Conservation (phyloP, 2,329 filamentous ascomycete genomes). For the Aspergillus awamori region DNA sequence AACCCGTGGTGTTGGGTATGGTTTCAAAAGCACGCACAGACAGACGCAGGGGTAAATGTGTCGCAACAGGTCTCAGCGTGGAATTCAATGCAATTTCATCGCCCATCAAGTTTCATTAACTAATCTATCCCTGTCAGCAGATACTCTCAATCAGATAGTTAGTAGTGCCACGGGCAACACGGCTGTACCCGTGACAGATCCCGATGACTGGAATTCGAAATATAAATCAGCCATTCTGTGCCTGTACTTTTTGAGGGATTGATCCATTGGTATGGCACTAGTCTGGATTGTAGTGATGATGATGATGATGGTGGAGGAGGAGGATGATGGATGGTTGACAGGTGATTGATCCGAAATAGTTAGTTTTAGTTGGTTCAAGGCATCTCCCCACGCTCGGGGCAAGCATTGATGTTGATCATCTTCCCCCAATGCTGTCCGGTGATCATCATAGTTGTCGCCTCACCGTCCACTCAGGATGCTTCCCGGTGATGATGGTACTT, state of each 20-base stretch:
- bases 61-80: too few relatives aligned
- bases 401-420: background rate
- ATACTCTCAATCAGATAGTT: too few relatives aligned
- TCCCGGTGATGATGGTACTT: too few relatives aligned
- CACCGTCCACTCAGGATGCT: background rate
- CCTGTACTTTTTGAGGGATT: background rate
- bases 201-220: background rate
- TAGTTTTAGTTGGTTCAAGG: too few relatives aligned
- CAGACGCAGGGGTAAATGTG: background rate
- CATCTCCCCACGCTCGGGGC: background rate
- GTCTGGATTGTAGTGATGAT: background rate
- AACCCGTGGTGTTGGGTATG: background rate
- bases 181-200: background rate
- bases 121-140: too few relatives aligned
- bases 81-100: background rate
- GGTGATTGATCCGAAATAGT: slow-evolving; percentile 2
- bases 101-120: too few relatives aligned
- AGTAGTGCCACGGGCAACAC: background rate
- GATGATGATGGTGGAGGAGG: background rate
- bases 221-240: background rate
- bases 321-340: background rate
- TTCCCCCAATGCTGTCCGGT: slow-evolving; percentile 7
- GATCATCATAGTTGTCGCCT: slow-evolving; percentile 6
- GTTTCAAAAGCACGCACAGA: background rate
- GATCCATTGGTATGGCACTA: background rate